These are phyloP conservation scores for Fusarium nisikadoi DNA, from an alignment of 2,329 filamentous ascomycete species.

Conservation along the genomic window DNA sequence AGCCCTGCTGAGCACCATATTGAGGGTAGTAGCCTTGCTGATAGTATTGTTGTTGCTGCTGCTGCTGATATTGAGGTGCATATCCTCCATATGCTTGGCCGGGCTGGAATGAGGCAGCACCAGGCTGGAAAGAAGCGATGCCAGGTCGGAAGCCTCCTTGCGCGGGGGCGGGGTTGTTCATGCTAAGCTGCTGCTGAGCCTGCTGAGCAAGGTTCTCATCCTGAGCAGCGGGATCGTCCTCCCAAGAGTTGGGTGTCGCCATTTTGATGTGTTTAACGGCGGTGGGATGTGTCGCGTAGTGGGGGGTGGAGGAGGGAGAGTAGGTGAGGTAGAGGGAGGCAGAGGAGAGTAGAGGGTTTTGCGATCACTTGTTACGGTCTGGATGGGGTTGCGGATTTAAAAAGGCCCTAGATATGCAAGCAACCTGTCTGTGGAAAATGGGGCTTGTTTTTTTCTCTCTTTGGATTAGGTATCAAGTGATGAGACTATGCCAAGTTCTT, in stretches of 20 bases:
- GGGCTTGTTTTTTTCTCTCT: conserved; percentile 5
- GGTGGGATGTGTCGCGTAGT: conserved; percentile 14
- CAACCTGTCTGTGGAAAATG: conserved; percentile 33
- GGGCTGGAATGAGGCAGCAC: conserved; percentile 76
- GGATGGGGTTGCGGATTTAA: conserved; percentile 41
- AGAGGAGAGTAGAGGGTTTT: conserved; percentile 28
- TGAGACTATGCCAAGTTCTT: conserved; percentile 8
- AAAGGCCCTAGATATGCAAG: conserved; percentile 38
- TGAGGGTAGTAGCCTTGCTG: conserved; percentile 68
- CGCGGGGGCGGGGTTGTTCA: conserved; percentile 69
- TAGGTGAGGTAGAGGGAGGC: conserved; percentile 8
- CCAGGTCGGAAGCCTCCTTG: conserved; percentile 61
- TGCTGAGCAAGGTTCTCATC: conserved; percentile 83
- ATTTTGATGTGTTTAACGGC: conserved; percentile 60
- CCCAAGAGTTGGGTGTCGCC: conserved; percentile 95
- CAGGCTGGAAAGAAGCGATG: conserved; percentile 77
- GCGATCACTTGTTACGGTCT: conserved; percentile 38
- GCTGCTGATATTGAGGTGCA: conserved; percentile 62
- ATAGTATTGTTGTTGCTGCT: conserved; percentile 55
- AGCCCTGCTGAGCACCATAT: conserved; percentile 62
- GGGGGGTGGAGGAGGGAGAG: not conserved
- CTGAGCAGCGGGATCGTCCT: conserved; percentile 83
- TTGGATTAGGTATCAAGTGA: conserved; percentile 1
- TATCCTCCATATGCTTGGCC: conserved; percentile 75
- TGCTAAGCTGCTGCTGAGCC: conserved; percentile 78